Conservation (phyloP, 1,139 yeast species). For the Zygosaccharomyces sapae region DNA sequence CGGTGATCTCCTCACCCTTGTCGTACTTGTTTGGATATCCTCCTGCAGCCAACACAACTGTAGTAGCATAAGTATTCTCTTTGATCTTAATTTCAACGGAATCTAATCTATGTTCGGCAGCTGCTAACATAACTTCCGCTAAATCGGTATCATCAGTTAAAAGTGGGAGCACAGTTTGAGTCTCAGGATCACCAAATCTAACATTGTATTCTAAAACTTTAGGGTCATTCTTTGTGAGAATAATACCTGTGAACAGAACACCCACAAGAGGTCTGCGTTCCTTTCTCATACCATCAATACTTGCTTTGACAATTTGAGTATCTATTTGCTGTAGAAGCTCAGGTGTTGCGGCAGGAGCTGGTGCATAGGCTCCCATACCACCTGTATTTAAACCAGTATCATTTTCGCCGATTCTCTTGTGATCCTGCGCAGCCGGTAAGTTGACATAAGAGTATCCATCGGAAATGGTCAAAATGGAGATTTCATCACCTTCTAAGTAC, state of each 20-base stretch:
- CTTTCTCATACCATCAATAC: constrained; percentile 93
- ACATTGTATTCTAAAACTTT: constrained; percentile 95
- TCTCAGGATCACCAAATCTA: constrained; percentile 98
- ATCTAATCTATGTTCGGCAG: constrained; percentile 92
- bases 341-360: constrained; percentile 93
- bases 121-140: constrained; percentile 87
- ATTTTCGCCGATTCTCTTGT: constrained; percentile 90
- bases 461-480: constrained; percentile 83
- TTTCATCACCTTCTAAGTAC: constrained; percentile 93
- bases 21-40: constrained; percentile 89
- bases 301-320: constrained; percentile 73
- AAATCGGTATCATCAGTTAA: constrained; percentile 79
- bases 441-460: constrained; percentile 92
- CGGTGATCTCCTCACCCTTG: constrained; percentile 80
- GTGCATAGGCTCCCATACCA: constrained; percentile 99
- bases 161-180: constrained; percentile 91
- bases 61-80: constrained; percentile 66
- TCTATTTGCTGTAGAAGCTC: constrained; percentile 66
- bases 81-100: constrained; percentile 65
- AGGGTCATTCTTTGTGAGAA: constrained; percentile 81
- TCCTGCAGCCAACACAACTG: constrained; percentile 95
- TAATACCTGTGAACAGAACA: constrained; percentile 92
- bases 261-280: constrained; percentile 97
- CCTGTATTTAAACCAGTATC: constrained; percentile 96
- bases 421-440: constrained; percentile 97